Evolutionary conservation across 108 stramenopile species (phyloP), one percentile per base, ranked within the genome.

Genomic region (Nitzschia sp.): DNA sequence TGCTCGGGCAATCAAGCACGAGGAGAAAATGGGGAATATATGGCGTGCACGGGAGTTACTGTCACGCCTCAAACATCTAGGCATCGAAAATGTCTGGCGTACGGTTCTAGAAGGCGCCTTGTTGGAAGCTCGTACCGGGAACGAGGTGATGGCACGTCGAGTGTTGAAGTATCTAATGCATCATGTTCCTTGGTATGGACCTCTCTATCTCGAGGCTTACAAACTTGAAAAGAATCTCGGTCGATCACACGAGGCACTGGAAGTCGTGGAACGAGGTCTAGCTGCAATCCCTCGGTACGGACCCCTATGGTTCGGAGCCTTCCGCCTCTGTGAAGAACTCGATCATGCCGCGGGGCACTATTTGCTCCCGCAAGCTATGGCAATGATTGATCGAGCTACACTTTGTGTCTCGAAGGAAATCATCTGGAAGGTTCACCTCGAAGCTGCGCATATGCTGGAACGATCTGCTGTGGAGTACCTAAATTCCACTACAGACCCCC

Each of bases 111-210:
- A 99, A 78, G 98, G 98, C 1, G 96, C 96, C 3, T 68, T 97
- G 45, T 67, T 99, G 58, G 98, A 99, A 80, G 92, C 94, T 3
- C 66, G 98, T 32, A 90, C 86, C n/a, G 98, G 98, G 35, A 97
- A 93, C 46, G 66, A 77, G 68, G 63, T 65, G 19, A 91, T 96
- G 34, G 94, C 96, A 4, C 85, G 97, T 38, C 80, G 83, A 27
- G 84, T 86, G 8, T 64, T 91, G 53, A 91, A 96, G 77, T 93
- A 92, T 56, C 73, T 98, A 30, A 97, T 97, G 85, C 80, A 83
- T 52, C 87, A 96, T 46, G 91, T 98, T 54, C 92, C 96, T 5
- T 99, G 97, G 98, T 97, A 99, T 63, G 98, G 98, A 0, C 98
- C 98, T 6, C 80, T 99, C 38, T 99, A 99, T 63, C 74, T 90